Evolutionary conservation across 2,329 filamentous ascomycete genomes (phyloP), one percentile per base, ranked within the genome.

Genomic region (Epichloe sibirici): DNA sequence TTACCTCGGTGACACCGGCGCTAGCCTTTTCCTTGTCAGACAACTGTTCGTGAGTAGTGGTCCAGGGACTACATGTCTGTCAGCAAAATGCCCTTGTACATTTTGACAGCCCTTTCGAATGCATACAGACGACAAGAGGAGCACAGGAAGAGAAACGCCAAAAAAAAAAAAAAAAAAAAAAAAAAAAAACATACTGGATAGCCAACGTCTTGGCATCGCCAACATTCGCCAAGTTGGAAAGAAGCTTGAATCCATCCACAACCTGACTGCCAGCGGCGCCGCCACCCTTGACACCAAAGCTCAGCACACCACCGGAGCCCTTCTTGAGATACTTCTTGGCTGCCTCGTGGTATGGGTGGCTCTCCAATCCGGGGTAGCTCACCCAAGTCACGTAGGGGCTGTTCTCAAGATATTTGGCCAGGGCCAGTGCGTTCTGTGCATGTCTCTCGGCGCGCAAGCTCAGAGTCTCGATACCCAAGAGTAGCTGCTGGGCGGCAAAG

Each of bases 151-250:
- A 34, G 4, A 11, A 9, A 35, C 17, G 17, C 17, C 17, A n/a
- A 8, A 38, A 3, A 7, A 23, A 2, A 9, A 25, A 8, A 4
- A 23, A 28, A 42, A 25, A n/a, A 12, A 28, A 35, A 4, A 15
- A 8, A 21, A 4, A 28, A 7, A 11, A 23, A 23, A 63, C 69
- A 61, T 50, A 71, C 69, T 96, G 90, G 61, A 96, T 95, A 25
- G 90, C 90, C 57, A 96, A 74, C 6, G 90, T 95, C 79, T 97
- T 97, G 48, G 87, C 88, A 68, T 97, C 91, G 53, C 91, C 91
- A 31, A 97, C 90, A 66, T 98, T 98, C 53, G 93, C 93, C 60
- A 97, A 74, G 71, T 97, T 96, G 17, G 89, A 95, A 62, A 97
- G 89, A 60, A 98, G 73, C 78, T 94, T 93, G 75, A 98, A 94